These are phyloP conservation scores for Penicillium coffeae DNA, from an alignment of 495 filamentous ascomycete genomes.

Conservation along the genomic window DNA sequence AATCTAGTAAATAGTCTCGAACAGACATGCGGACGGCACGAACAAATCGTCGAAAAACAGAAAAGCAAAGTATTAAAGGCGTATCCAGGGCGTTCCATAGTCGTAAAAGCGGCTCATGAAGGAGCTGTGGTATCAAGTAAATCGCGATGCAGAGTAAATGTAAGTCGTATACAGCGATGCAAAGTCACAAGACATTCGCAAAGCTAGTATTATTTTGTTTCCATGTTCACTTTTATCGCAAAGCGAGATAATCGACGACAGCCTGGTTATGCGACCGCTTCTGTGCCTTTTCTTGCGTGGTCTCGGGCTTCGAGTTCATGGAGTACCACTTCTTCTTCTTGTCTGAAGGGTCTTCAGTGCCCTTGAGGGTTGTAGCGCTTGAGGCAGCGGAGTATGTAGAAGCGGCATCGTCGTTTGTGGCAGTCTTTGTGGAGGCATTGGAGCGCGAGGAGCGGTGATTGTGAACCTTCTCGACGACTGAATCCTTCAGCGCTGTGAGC, in stretches of 20 bases:
- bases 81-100: constrained; percentile 17
- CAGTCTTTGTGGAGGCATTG: constrained; percentile 14
- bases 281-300: constrained; percentile 7
- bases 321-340: constrained; percentile 28
- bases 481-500: not conserved
- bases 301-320: constrained; percentile 8
- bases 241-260: constrained; percentile 8
- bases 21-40: too few species aligned
- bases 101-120: constrained; percentile 9
- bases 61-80: not conserved
- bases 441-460: constrained; percentile 2
- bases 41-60: too few species aligned
- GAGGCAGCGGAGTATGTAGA: constrained; percentile 28
- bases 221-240: not conserved
- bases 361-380: constrained; percentile 27
- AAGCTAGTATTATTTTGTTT: not conserved
- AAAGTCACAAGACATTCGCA: not conserved
- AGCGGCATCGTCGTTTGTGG: constrained; percentile 14
- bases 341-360: constrained; percentile 3
- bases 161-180: not conserved
- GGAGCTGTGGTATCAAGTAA: constrained; percentile 8
- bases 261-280: constrained; percentile 29
- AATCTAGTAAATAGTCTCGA: too few species aligned
- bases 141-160: not conserved
- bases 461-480: not conserved